Conservation (phyloP, 768 basidiomycete species). For the Termitomyces eurrhizus region DNA sequence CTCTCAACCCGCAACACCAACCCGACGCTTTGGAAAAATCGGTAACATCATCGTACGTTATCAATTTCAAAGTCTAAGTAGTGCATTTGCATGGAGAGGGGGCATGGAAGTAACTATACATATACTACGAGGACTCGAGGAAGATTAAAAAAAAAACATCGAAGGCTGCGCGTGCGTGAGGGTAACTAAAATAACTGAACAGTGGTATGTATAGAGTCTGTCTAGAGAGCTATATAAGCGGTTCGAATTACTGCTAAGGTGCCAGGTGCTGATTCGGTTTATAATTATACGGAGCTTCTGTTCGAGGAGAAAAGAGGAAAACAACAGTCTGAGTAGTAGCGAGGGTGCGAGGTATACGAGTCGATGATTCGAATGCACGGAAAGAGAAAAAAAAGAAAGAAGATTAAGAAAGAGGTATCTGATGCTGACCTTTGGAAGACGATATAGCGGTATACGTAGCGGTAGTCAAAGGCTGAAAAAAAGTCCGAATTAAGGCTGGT, state of each 20-base stretch:
- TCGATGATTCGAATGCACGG: neutral
- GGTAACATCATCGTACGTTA: too few relatives aligned
- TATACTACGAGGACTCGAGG: neutral
- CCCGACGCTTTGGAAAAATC: too few relatives aligned
- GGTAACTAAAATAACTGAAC: neutral
- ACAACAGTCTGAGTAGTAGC: neutral
- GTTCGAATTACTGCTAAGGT: neutral
- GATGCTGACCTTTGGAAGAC: neutral
- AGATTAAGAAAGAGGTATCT: neutral
- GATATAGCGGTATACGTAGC: neutral
- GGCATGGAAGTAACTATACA: too few relatives aligned
- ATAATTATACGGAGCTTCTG: neutral
- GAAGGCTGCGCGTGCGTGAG: neutral
- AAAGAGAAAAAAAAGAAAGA: neutral
- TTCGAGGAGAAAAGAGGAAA: neutral
- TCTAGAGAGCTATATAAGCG: neutral
- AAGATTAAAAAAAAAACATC: neutral
- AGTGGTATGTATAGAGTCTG: neutral
- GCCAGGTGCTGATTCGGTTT: neutral
- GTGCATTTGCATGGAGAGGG: too few relatives aligned
- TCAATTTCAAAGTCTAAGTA: too few relatives aligned
- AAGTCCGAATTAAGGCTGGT: neutral
- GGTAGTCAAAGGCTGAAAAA: neutral
- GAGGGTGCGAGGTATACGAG: neutral
- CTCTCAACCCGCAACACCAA: too few relatives aligned